phyloP scores from a whole-genome alignment of 2,329 filamentous ascomycete genomes.

The Colletotrichum sp. region DNA sequence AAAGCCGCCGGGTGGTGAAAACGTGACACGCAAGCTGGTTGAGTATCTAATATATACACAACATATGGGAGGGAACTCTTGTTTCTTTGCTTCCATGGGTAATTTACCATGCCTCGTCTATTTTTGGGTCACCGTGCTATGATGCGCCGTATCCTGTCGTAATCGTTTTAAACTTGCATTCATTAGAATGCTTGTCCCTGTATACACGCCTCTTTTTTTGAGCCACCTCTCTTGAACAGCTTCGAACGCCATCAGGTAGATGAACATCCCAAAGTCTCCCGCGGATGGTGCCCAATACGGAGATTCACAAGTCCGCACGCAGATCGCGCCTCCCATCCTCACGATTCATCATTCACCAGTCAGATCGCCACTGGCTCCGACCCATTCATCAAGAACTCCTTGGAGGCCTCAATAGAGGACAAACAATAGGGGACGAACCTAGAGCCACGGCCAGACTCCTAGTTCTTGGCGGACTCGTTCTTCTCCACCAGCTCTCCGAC shows the following conservation, averaged over 20 bases:
- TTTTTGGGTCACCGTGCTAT: conserved; percentile 1
- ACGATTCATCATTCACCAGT: background rate
- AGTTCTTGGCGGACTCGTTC: conserved; percentile 62
- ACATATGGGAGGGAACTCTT: background rate
- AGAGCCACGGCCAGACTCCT: conserved; percentile 14
- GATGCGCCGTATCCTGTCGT: conserved; percentile 3
- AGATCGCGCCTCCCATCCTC: background rate
- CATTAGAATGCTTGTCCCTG: background rate
- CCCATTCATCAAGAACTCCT: background rate
- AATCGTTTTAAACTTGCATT: background rate
- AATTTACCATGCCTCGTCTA: background rate
- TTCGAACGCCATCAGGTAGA: background rate
- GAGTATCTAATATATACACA: background rate
- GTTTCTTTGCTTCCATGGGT: background rate
- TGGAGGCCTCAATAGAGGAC: background rate
- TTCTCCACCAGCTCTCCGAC: conserved; percentile 80
- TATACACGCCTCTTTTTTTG: background rate
- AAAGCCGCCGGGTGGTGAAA: background rate
- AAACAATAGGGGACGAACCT: background rate
- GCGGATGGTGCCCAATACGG: background rate
- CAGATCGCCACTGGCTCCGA: background rate
- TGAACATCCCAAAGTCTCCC: background rate
- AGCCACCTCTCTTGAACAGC: background rate
- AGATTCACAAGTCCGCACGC: background rate
- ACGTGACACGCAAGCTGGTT: background rate